A percentile compares a stretch with the other conserved stretches of the same genome.
phyloP scores from a whole-genome alignment of 352 stramenopile species.

The Thalassiosira oceanica region DNA sequence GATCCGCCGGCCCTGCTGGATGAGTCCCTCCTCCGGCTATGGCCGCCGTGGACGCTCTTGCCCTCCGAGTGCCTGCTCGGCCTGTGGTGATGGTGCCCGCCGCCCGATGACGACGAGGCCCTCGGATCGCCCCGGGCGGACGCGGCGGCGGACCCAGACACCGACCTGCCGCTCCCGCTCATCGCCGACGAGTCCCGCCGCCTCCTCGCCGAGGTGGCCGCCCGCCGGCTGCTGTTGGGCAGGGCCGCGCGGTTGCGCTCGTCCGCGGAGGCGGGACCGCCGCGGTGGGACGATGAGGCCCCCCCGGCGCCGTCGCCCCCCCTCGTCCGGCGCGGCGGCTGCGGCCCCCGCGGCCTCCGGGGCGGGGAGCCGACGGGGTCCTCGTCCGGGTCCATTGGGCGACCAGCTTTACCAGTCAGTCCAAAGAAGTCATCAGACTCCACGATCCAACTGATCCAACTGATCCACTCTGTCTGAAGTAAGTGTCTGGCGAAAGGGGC shows the following conservation, averaged over 20 bases:
- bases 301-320: background rate
- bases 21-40: background rate
- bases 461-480: too few species aligned
- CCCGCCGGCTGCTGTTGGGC: background rate
- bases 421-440: too few species aligned
- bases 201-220: slow-evolving; percentile 84
- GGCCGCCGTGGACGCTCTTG: background rate
- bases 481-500: too few species aligned
- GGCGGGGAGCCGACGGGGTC: background rate
- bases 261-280: background rate
- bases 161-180: background rate
- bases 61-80: background rate
- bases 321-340: background rate
- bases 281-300: background rate
- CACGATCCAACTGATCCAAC: too few species aligned
- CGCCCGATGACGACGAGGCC: slow-evolving; percentile 21
- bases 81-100: slow-evolving; percentile 40
- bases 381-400: too few species aligned
- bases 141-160: background rate
- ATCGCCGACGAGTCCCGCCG: slow-evolving; percentile 85
- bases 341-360: background rate
- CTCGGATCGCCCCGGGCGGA: too few species aligned
- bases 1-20: background rate
- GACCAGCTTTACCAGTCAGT: too few species aligned
- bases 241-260: too few species aligned